Evolutionary conservation across 2,329 filamentous ascomycete genomes (phyloP), one percentile per base, ranked within the genome.

Genomic region (Ophiostoma tasmaniense): DNA sequence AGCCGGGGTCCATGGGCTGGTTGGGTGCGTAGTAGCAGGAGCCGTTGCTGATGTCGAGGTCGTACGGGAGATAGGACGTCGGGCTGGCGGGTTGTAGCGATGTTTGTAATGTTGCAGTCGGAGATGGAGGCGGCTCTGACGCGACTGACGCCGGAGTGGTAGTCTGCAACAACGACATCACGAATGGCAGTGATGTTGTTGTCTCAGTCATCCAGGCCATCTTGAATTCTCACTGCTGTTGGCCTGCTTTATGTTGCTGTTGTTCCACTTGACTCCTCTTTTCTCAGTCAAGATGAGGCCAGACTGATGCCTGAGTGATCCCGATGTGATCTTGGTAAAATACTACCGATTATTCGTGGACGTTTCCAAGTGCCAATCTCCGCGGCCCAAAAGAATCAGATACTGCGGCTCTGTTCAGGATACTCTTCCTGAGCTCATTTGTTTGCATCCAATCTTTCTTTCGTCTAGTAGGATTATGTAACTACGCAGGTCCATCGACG

Each of bases 41-140:
- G 37, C 72, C 71, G 30, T 73, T 71, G 70, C 70, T 71, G 64
- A 73, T 64, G 62, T 72, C 64, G 67, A 70, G 64, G 66, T 69
- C 33, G 37, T 65, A 39, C n/a, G 28, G 28, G 10, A 64, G 30
- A 2, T 30, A n/a, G 7, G 59, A 4, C 2, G 33, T 6, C 2
- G 50, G 1, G 17, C 20, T 37, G 6, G 11, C 22, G 7, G 33
- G 14, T 13, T 28, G 10, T 7, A 25, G 30, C 2, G 59, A 64
- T 17, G 59, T 8, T 5, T 13, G 6, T 11, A 8, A 35, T n/a
- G 42, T 45, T 17, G 42, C 7, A 7, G 17, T n/a, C 14, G 42
- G n/a, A 6, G 59, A n/a, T 20, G 42, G 7, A 6, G 45, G 17
- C 45, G 45, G 20, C 11, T 45, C 17, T 20, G 42, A 45, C 42